A percentile compares a stretch with the other conserved stretches of the same genome.
Evolutionary conservation across 768 basidiomycete genomes (phyloP).

Genomic region (Rhodotorula taiwanensis): DNA sequence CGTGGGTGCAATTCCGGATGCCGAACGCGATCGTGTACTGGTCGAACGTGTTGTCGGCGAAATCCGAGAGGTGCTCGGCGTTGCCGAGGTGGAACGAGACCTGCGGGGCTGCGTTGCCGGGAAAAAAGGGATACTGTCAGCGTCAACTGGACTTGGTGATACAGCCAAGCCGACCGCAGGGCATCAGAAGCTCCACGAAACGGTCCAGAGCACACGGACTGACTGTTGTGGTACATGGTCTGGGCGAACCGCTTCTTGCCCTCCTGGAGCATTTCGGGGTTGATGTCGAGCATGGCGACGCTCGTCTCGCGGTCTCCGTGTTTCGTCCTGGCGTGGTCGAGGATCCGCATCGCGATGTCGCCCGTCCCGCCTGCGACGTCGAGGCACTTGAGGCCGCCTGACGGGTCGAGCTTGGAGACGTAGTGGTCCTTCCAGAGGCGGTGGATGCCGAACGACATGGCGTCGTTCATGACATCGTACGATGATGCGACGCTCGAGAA

Average conservation of each 20-base stretch:
- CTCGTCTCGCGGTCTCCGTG: slow-evolving; percentile 82
- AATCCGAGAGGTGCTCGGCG: slow-evolving; percentile 70
- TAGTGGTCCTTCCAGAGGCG: slow-evolving; percentile 94
- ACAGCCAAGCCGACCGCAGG: too few relatives aligned
- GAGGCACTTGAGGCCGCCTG: slow-evolving; percentile 64
- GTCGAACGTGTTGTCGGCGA: slow-evolving; percentile 78
- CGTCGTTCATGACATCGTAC: slow-evolving; percentile 99
- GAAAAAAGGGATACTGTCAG: not conserved
- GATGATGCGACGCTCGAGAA: slow-evolving; percentile 91
- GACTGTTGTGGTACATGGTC: slow-evolving; percentile 98
- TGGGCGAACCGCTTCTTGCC: slow-evolving; percentile 83
- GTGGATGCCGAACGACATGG: slow-evolving; percentile 93
- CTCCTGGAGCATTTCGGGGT: slow-evolving; percentile 88
- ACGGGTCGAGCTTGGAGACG: slow-evolving; percentile 46
- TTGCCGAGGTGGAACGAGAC: slow-evolving; percentile 88
- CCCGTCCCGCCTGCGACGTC: slow-evolving; percentile 96
- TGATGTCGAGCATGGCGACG: slow-evolving; percentile 89
- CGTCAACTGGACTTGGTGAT: too few relatives aligned
- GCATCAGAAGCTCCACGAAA: slow-evolving; percentile 10
- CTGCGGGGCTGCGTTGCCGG: slow-evolving; percentile 45
- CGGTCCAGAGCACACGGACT: too few relatives aligned
- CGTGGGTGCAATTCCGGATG: slow-evolving; percentile 91
- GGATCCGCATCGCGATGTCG: slow-evolving; percentile 87
- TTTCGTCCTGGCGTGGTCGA: slow-evolving; percentile 81
- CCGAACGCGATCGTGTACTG: slow-evolving; percentile 98